These are phyloP conservation scores for Coemansia sp. DNA, from an alignment of 192 early-diverging fungal genomes.

Conservation along the genomic window DNA sequence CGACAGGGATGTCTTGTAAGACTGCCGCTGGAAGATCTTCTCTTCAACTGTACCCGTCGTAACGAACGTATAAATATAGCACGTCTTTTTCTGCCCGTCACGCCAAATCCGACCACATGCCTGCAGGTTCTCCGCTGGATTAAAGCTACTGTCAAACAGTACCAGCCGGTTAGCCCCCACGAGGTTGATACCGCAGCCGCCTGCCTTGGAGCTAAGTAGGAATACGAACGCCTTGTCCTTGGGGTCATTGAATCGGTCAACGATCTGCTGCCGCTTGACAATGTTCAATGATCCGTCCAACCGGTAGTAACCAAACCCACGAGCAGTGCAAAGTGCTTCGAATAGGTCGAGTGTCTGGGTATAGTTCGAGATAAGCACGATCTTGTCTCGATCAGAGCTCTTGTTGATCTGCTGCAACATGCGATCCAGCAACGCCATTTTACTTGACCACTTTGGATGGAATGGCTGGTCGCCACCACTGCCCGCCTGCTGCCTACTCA, in stretches of 20 bases:
- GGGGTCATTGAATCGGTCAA: constrained; percentile 96
- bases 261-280: constrained; percentile 91
- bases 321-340: constrained; percentile 80
- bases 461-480: constrained; percentile 32
- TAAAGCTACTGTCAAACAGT: constrained; percentile 88
- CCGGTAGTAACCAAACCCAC: constrained; percentile 75
- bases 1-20: constrained; percentile 82
- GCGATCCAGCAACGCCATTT: constrained; percentile 81
- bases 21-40: constrained; percentile 97
- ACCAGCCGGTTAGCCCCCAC: constrained; percentile 98
- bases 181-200: constrained; percentile 98
- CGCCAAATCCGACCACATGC: constrained; percentile 90
- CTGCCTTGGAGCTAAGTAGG: constrained; percentile 95
- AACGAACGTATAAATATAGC: constrained; percentile 98
- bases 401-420: constrained; percentile 76
- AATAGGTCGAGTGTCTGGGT: constrained; percentile 97
- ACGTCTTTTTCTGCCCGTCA: constrained; percentile 81
- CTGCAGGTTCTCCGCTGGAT: constrained; percentile 97
- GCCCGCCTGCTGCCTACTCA: constrained; percentile 1
- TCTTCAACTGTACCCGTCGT: constrained; percentile 99
- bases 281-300: constrained; percentile 94
- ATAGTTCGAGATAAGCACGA: constrained; percentile 98
- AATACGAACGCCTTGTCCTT: constrained; percentile 88
- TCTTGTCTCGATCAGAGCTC: constrained; percentile 82
- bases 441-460: constrained; percentile 82